Evolutionary conservation across 2,329 filamentous ascomycete species (phyloP), one percentile per base, ranked within the genome.

Genomic region (Sclerotiophoma versabilis): DNA sequence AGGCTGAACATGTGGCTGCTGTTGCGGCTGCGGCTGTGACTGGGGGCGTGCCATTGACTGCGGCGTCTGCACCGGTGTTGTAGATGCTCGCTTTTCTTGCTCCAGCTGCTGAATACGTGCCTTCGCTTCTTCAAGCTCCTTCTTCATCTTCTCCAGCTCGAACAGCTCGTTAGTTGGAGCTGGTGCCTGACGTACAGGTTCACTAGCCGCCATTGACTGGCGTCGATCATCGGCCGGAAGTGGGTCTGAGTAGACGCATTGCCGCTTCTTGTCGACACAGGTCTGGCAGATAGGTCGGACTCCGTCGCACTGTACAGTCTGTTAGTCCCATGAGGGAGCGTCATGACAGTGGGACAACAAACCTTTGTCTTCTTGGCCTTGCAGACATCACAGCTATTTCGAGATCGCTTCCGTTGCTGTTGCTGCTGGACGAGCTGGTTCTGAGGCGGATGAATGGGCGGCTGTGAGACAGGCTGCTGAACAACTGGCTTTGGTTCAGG

Each of bases 301-400:
- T 3, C 69, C 70, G 49, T 76, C 72, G 45, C 74, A 76, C 70
- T 75, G 38, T 4, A 27, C 5, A n/a, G 33, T 2, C 14, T n/a
- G 44, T 70, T 50, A 67, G 56, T 30, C 25, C 33, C 39, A 6
- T 29, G 17, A 15, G 2, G 15, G 19, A 8, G 3, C 2, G 6
- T 10, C 49, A 4, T 20, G 6, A 33, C 9, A 9, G n/a, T n/a
- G 9, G 7, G 34, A 23, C 27, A n/a, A 52, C 64, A 9, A 61
- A 72, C 72, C 63, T 71, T 74, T 6, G 71, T 74, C 57, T 73
- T 74, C 58, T 74, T 75, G 5, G 61, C 53, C 55, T 74, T 74
- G 57, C 72, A 75, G 3, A 70, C 51, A 52, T 75, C 69, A 45
- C 72, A 75, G 41, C 70, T 73, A 26, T 68, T 71, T 33, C 71